Evolutionary conservation across 179 eudicot genomes (phyloP), one percentile per base, ranked within the genome.

Genomic region (Amaranthus tricolor): DNA sequence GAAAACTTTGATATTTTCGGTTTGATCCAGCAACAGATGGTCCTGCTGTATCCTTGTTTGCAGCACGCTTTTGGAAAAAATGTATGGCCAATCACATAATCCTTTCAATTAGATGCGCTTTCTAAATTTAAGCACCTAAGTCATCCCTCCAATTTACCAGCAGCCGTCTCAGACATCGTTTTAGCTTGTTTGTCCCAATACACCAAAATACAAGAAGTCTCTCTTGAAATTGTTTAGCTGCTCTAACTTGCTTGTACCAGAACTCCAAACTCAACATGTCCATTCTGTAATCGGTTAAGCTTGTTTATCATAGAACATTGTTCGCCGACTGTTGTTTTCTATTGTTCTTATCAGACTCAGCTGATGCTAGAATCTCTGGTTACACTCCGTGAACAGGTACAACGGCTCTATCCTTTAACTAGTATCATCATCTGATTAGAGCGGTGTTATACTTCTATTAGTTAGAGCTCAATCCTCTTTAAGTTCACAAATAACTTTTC

Each of bases 381-480:
- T 6, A 51, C 68, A 31, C 76, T 85, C 21, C 75, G 72, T 58
- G 82, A 82, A 70, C 73, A 85, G 86, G 88, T 85, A 71, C 8
- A 16, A 13, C 8, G 49, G 4, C 56, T 55, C 45, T 16, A 19
- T 59, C 48, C 12, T 24, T 47, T 8, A 57, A 24, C 10, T 54
- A 45, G 48, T 69, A 11, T 8, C 50, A 11, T 8, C 50, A 55
- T 52, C 70, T 57, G 63, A 51, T 56, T 15, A 48, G 56, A 63
- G 20, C 44, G 8, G 15, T 64, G 24, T 16, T 14, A 58, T 76
- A 31, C 50, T 58, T 6, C 13, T 49, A 19, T 70, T 44, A 3
- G 24, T 4, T 13, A 9, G 21, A 44, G 48, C 44, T 19, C 10
- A 17, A 6, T n/a, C 54, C 8, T 44, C 51, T 50, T 50, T 12